Evolutionary conservation across 345 rosid genomes (phyloP).

Genomic region (Salix koriyanagi): DNA sequence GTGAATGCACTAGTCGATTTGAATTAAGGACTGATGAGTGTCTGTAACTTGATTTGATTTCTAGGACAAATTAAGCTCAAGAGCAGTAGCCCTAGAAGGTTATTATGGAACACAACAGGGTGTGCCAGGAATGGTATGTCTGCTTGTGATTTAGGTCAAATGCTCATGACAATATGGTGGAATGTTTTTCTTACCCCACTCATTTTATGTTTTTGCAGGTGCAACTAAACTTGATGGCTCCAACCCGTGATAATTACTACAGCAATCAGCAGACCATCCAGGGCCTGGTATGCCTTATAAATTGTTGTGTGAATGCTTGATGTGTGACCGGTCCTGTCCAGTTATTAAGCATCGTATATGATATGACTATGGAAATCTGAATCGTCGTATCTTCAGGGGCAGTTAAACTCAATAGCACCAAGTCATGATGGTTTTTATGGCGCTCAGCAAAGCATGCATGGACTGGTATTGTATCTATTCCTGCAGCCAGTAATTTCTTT

Average conservation of each 20-base stretch:
- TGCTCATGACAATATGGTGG: background rate
- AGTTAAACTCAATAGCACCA: conserved; percentile 51
- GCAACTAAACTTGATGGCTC: conserved; percentile 60
- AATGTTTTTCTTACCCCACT: background rate
- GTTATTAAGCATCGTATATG: background rate
- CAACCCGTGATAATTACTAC: conserved; percentile 48
- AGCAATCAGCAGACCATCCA: conserved; percentile 51
- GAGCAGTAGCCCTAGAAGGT: conserved; percentile 42
- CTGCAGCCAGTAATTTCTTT: background rate
- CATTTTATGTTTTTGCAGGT: conserved; percentile 37
- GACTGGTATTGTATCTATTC: conserved; percentile 36
- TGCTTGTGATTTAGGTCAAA: background rate
- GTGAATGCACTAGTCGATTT: background rate
- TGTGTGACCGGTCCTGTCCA: background rate
- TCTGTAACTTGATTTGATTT: conserved; percentile 1
- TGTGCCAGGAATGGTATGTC: conserved; percentile 48
- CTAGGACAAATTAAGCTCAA: conserved; percentile 51
- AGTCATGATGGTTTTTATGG: conserved; percentile 51
- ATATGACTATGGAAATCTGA: conserved; percentile 4
- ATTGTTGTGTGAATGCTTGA: background rate
- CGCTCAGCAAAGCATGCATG: conserved; percentile 53
- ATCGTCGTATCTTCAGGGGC: conserved; percentile 40
- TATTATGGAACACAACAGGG: conserved; percentile 48
- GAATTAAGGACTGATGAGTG: background rate
- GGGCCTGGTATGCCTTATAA: conserved; percentile 45